phyloP scores from a whole-genome alignment of 2,329 filamentous ascomycete genomes.

The Chalara sp. region DNA sequence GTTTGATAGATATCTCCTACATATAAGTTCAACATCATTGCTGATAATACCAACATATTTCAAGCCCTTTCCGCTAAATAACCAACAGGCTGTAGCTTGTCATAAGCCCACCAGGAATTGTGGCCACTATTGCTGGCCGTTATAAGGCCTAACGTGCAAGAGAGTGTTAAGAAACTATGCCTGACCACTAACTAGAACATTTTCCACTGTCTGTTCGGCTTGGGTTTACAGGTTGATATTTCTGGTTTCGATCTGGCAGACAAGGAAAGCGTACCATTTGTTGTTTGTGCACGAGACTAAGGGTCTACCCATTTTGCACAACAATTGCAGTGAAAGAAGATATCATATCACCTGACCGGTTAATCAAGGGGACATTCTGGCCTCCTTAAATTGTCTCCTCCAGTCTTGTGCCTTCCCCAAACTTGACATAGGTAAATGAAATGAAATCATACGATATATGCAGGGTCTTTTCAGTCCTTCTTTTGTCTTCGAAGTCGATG shows the following conservation, averaged over 20 bases:
- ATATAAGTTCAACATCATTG: too few relatives aligned
- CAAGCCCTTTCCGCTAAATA: too few relatives aligned
- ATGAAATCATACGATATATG: slow-evolving; percentile 86
- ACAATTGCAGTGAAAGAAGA: slow-evolving; percentile 74
- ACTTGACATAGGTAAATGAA: slow-evolving; percentile 48
- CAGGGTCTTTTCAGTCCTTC: slow-evolving; percentile 94
- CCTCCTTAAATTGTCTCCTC: slow-evolving; percentile 59
- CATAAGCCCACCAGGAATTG: too few relatives aligned
- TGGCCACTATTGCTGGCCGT: too few relatives aligned
- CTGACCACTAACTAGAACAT: slow-evolving; percentile 72
- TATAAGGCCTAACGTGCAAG: slow-evolving; percentile 31
- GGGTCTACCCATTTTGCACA: slow-evolving; percentile 66
- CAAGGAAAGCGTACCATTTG: slow-evolving; percentile 79
- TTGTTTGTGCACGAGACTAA: slow-evolving; percentile 73
- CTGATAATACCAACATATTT: too few relatives aligned
- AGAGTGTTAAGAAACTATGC: slow-evolving; percentile 80
- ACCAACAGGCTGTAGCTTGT: too few relatives aligned
- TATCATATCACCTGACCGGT: slow-evolving; percentile 65
- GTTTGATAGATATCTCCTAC: too few relatives aligned
- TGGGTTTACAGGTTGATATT: slow-evolving; percentile 98
- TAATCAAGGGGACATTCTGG: slow-evolving; percentile 86
- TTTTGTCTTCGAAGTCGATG: slow-evolving; percentile 41
- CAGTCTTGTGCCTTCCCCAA: too few relatives aligned
- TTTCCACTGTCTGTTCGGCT: slow-evolving; percentile 89
- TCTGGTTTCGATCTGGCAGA: slow-evolving; percentile 58